Base-by-base conservation (phyloP, 2,329 filamentous ascomycete species). In the Ophiostoma tasmaniense region DNA sequence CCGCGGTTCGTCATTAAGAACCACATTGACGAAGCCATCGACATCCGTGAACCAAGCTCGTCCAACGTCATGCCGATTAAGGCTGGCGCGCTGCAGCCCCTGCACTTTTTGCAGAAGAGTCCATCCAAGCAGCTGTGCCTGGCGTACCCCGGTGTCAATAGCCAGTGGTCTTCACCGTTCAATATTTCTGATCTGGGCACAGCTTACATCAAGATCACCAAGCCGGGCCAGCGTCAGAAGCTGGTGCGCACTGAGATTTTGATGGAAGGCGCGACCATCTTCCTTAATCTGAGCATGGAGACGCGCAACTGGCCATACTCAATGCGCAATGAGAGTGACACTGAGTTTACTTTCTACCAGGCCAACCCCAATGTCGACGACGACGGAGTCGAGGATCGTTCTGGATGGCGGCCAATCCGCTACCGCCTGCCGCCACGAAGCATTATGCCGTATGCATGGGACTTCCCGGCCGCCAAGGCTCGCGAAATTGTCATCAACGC, bases 391-490 rank as follows among this genome's bases (percentile, higher is more conserved):
- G 90, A 92, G 73, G 91, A 97, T 75, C 83, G 89, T 69, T 93
- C 91, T 67, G 92, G 92, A 3, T 99, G 95, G 92, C 90, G 91
- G 72, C 93, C 93, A 1, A 92, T 99, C 71, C 86, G 92, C 67
- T 99, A 99, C 79, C 90, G 94, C 39, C 83, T 99, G 37, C 96
- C 96, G 1, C 89, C 94, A 14, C 86, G 95, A 71, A 98, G 94
- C 78, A 97, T 99, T 78, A 99, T 99, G 95, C 95, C 96, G 0
- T 99, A 99, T 75, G 94, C 95, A 1, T 99, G 95, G 95, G 96
- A 99, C 76, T 99, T 97, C 79, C 96, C 95, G 0, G 94, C 95
- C 1, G 93, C 93, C n/a, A 97, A 96, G 80, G 90, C 92, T 80
- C 96, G 95, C 75, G 95, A 97, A 77, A 86, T 99, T 52, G 88